These are phyloP conservation scores for Sugiyamaella chiloensis DNA, from an alignment of 805 yeast genomes.

Conservation along the genomic window DNA sequence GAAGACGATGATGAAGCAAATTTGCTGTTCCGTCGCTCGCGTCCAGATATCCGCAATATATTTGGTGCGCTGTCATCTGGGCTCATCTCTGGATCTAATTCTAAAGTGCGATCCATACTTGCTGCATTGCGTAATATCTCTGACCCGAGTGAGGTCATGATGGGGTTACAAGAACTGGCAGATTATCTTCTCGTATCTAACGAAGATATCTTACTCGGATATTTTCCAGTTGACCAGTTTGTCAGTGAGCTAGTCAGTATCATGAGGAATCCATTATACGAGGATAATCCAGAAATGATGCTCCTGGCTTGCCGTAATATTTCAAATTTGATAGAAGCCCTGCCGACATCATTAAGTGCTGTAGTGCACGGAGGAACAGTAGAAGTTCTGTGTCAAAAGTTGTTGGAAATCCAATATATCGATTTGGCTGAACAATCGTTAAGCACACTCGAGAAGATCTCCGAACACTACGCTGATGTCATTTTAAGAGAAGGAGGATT, in stretches of 20 bases:
- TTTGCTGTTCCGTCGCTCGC: conserved; percentile 7
- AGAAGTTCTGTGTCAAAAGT: conserved; percentile 59
- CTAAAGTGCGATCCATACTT: conserved; percentile 25
- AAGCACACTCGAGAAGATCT: conserved; percentile 42
- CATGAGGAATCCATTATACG: conserved; percentile 53
- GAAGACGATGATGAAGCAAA: conserved; percentile 26
- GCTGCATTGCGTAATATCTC: conserved; percentile 25
- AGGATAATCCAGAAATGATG: conserved; percentile 73
- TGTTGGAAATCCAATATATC: conserved; percentile 74
- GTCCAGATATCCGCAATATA: conserved; percentile 4
- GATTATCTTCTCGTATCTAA: conserved; percentile 33
- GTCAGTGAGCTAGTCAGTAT: conserved; percentile 54
- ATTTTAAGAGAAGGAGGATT: conserved; percentile 57
- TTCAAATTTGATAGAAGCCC: conserved; percentile 74
- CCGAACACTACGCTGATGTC: conserved; percentile 31
- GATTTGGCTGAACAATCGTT: conserved; percentile 91
- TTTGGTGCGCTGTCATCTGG: conserved; percentile 25
- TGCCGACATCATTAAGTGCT: conserved; percentile 57
- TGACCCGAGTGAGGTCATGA: conserved; percentile 31
- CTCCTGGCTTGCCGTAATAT: conserved; percentile 80
- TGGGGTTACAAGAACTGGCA: conserved; percentile 34
- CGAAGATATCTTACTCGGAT: conserved; percentile 29
- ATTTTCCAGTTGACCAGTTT: conserved; percentile 56
- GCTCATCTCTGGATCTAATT: conserved; percentile 28
- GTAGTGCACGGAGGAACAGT: conserved; percentile 66